These are phyloP conservation scores for Citeromyces nyonsensis DNA, from an alignment of 805 yeast genomes.

Conservation along the genomic window DNA sequence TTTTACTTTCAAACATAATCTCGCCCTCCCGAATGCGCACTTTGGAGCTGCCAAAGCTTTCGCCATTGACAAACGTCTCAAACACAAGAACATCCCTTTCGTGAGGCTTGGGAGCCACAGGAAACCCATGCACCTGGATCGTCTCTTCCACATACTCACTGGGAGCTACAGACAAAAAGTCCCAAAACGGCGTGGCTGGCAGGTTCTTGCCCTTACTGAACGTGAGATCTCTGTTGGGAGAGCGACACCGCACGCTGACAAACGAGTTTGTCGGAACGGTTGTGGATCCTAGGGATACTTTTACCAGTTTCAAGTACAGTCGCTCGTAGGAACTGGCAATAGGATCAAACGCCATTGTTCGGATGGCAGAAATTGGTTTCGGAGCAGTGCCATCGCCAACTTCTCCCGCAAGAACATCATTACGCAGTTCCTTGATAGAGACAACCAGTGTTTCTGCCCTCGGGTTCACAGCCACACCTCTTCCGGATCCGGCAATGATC, in stretches of 20 bases:
- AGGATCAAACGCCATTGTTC: conserved; percentile 51
- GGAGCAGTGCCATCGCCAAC: conserved; percentile 11
- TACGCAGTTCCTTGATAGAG: conserved; percentile 59
- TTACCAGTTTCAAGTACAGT: conserved; percentile 43
- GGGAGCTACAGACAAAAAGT: conserved; percentile 56
- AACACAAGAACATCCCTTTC: conserved; percentile 40
- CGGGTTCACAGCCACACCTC: conserved; percentile 70
- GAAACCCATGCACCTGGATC: conserved; percentile 46
- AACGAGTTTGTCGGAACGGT: conserved; percentile 16
- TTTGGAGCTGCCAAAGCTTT: conserved; percentile 40
- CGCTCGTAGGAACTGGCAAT: conserved; percentile 43
- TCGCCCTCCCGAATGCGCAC: conserved; percentile 18
- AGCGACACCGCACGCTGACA: conserved; percentile 35
- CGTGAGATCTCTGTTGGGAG: conserved; percentile 31
- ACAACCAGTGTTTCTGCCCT: conserved; percentile 60
- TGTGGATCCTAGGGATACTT: conserved; percentile 11
- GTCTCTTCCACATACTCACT: conserved; percentile 63
- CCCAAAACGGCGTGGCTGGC: conserved; percentile 36
- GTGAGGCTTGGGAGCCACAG: conserved; percentile 19
- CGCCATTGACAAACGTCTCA: conserved; percentile 48
- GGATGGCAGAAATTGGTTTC: conserved; percentile 44
- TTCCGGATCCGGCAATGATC: conserved; percentile 57
- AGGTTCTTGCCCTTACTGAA: conserved; percentile 64
- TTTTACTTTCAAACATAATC: conserved; percentile 21
- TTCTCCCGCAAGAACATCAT: conserved; percentile 12